Base-by-base conservation (phyloP, 108 stramenopile genomes). In the Mediolabrus comicus region DNA sequence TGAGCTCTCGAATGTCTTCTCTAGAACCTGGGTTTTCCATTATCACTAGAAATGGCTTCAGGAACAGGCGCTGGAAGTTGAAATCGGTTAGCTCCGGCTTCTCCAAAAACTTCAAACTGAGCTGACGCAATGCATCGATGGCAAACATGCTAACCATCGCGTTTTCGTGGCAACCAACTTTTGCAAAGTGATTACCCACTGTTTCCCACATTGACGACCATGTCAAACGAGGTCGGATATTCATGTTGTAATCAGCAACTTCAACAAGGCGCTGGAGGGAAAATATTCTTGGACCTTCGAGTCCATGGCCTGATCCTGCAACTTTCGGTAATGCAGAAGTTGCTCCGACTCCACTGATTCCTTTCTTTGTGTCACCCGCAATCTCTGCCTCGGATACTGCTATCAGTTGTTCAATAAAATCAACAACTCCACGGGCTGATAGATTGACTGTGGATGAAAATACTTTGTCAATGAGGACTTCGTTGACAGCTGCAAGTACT, bases 211-310 rank as follows among this genome's bases (percentile, higher is more conserved):
- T 83, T 67, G 92, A 81, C 25, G 95, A 85, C 98, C 98, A 99
- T 3, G 93, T 96, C 29, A 99, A 58, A 24, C 98, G 83, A 24
- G 97, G 92, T 25, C 99, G 85, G 4, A 74, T 77, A 63, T 94
- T 81, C 97, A 99, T 97, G 88, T 99, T 99, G 71, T 84, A 97
- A 67, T 98, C 98, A 14, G 99, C 98, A 34, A 98, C 98, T 69
- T 99, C 99, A 13, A 99, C 99, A 25, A 99, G 86, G 62, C 91
- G 76, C 71, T 98, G 98, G 66, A 99, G 81, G 32, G 92, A 96
- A 71, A 96, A 99, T 30, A 98, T 88, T 17, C 98, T 90, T 2
- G 97, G 97, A 28, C 88, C 83, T 38, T 88, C 86, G 31, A 67
- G 61, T 25, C 84, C 83, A 59, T 86, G 85, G 9, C 68, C 66